phyloP scores from a whole-genome alignment of 2,329 filamentous ascomycete species.

The Ascosphaera aggregata region DNA sequence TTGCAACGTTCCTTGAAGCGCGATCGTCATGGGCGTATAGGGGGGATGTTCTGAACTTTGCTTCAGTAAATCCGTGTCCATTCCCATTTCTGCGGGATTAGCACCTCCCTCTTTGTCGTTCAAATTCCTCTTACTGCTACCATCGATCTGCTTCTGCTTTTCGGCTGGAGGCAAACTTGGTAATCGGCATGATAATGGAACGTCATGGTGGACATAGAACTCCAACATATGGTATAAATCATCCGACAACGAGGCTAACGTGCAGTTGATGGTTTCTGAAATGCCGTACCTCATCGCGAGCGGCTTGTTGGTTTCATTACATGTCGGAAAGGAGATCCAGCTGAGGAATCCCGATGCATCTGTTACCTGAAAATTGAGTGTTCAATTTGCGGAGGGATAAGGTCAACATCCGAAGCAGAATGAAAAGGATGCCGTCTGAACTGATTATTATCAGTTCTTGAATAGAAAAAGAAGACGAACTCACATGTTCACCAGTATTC shows the following conservation, averaged over 20 bases:
- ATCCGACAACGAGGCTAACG: slow-evolving; percentile 28
- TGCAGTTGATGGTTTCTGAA: slow-evolving; percentile 33
- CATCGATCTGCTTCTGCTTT: slow-evolving; percentile 27
- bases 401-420: too few relatives aligned
- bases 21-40: slow-evolving; percentile 71
- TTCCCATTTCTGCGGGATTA: slow-evolving; percentile 4
- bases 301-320: slow-evolving; percentile 65
- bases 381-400: too few relatives aligned
- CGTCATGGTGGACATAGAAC: slow-evolving; percentile 96
- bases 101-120: slow-evolving; percentile 5
- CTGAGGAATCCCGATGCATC: slow-evolving; percentile 59
- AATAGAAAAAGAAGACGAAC: too few relatives aligned
- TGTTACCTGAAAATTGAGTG: not conserved
- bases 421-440: too few relatives aligned
- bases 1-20: slow-evolving; percentile 72
- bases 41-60: slow-evolving; percentile 14
- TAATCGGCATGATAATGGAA: slow-evolving; percentile 74
- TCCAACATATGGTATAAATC: slow-evolving; percentile 33
- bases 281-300: slow-evolving; percentile 73
- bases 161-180: slow-evolving; percentile 44
- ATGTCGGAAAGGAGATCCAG: slow-evolving; percentile 77
- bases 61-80: slow-evolving; percentile 7
- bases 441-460: too few relatives aligned
- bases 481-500: slow-evolving; percentile 61
- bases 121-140: slow-evolving; percentile 9